Conservation (phyloP, 768 basidiomycete genomes). For the Tricholoma bakamatsutake region DNA sequence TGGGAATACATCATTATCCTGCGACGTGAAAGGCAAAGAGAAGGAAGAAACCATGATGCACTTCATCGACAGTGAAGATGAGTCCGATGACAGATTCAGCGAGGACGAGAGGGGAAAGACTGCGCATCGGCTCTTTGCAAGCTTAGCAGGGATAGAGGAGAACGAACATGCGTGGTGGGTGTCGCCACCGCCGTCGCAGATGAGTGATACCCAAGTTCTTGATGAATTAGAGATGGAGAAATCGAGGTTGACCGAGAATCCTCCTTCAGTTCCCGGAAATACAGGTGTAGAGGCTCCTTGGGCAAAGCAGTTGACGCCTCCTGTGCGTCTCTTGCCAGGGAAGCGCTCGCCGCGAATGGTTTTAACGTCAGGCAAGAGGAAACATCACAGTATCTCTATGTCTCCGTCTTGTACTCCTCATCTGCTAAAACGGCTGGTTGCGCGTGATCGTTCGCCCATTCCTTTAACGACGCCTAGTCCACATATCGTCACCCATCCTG, state of each 20-base stretch:
- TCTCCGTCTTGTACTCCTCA: constrained; percentile 2
- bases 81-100: constrained; percentile 27
- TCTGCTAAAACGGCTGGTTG: constrained; percentile 4
- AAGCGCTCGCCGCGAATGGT: constrained; percentile 1
- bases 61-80: constrained; percentile 26
- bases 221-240: background rate
- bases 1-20: constrained; percentile 1
- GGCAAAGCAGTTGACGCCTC: constrained; percentile 17
- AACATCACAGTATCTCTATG: background rate
- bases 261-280: background rate
- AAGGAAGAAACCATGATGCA: constrained; percentile 12
- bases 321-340: constrained; percentile 3
- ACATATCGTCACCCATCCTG: background rate
- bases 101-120: constrained; percentile 52
- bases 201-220: background rate
- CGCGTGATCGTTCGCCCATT: constrained; percentile 12
- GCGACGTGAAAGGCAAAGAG: constrained; percentile 14
- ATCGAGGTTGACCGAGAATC: background rate
- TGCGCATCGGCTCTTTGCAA: constrained; percentile 51
- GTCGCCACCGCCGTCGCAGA: constrained; percentile 7
- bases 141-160: constrained; percentile 29
- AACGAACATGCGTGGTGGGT: constrained; percentile 28
- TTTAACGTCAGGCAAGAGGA: constrained; percentile 1
- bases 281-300: constrained; percentile 4
- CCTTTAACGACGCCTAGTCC: constrained; percentile 8